Percentiles rank a stretch among this genome's conserved stretches.
Evolutionary conservation across 1,284 basidiomycete genomes (phyloP).

Genomic region (Tylopilus sp.): DNA sequence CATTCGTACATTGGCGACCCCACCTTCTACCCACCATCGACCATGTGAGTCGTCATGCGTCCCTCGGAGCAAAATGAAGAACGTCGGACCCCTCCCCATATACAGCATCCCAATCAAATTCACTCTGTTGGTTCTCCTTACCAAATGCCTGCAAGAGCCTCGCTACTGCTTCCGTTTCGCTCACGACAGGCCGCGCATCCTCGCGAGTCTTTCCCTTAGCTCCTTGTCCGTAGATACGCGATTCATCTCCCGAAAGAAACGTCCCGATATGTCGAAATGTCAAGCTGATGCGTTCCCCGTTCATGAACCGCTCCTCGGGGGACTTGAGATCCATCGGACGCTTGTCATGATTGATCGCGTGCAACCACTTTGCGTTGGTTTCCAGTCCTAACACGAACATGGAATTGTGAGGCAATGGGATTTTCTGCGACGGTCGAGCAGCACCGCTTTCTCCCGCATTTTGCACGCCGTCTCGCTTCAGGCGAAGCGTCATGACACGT

Average conservation of each 20-base stretch:
- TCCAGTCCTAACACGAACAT: conserved; percentile 71
- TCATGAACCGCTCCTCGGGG: conserved; percentile 46
- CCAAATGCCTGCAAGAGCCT: conserved; percentile 60
- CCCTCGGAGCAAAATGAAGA: conserved; percentile 47
- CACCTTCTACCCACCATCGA: conserved; percentile 11
- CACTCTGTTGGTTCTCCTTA: conserved; percentile 61
- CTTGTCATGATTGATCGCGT: conserved; percentile 69
- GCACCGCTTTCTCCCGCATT: conserved; percentile 21
- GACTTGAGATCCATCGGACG: conserved; percentile 51
- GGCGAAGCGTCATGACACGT: conserved; percentile 63
- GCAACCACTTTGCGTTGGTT: conserved; percentile 68
- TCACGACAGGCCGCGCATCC: conserved; percentile 47
- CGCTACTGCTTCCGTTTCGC: conserved; percentile 48
- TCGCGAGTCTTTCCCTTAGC: conserved; percentile 55
- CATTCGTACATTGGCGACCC: conserved; percentile 19
- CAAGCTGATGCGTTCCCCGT: conserved; percentile 68
- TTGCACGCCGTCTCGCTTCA: conserved; percentile 49
- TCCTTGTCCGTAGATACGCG: conserved; percentile 64
- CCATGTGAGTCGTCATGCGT: conserved; percentile 15
- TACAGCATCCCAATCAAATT: conserved; percentile 61
- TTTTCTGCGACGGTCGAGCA: conserved; percentile 48
- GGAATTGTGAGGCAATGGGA: conserved; percentile 71
- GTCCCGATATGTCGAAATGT: conserved; percentile 76
- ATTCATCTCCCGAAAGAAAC: conserved; percentile 51
- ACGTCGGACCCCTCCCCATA: conserved; percentile 69